Conservation (phyloP, 2,329 filamentous ascomycete species). For the Ceratocystis ficicola region DNA sequence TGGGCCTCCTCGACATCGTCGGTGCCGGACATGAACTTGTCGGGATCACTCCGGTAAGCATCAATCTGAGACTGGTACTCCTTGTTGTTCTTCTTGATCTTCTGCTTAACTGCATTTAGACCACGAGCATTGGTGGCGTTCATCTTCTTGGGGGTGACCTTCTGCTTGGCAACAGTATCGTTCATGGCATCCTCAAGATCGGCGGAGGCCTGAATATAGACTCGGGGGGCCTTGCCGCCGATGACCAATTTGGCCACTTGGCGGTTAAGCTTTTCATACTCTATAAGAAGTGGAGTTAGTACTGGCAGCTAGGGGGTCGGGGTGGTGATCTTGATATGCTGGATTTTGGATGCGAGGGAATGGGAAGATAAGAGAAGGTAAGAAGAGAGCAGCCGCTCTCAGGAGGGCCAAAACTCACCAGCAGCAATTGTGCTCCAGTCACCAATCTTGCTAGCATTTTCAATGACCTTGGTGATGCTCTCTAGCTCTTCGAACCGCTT, state of each 20-base stretch:
- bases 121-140: constrained; percentile 89
- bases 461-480: constrained; percentile 75
- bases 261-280: constrained; percentile 89
- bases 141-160: constrained; percentile 96
- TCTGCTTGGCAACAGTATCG: constrained; percentile 88
- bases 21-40: constrained; percentile 75
- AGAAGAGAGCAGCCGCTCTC: neutral
- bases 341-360: neutral
- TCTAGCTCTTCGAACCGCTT: constrained; percentile 93
- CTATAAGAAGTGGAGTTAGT: constrained; percentile 34
- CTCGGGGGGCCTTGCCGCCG: constrained; percentile 69
- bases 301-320: too few species aligned
- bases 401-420: constrained; percentile 45
- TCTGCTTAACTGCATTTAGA: constrained; percentile 93
- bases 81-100: constrained; percentile 97
- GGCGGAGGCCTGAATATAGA: constrained; percentile 83
- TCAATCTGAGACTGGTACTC: constrained; percentile 83
- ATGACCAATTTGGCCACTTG: constrained; percentile 69
- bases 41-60: constrained; percentile 72
- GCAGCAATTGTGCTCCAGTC: constrained; percentile 90
- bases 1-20: constrained; percentile 47
- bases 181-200: constrained; percentile 92
- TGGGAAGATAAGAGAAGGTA: neutral
- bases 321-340: neutral
- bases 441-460: constrained; percentile 94